Conservation (phyloP, 768 basidiomycete species). For the Kwoniella newhampshirensis region DNA sequence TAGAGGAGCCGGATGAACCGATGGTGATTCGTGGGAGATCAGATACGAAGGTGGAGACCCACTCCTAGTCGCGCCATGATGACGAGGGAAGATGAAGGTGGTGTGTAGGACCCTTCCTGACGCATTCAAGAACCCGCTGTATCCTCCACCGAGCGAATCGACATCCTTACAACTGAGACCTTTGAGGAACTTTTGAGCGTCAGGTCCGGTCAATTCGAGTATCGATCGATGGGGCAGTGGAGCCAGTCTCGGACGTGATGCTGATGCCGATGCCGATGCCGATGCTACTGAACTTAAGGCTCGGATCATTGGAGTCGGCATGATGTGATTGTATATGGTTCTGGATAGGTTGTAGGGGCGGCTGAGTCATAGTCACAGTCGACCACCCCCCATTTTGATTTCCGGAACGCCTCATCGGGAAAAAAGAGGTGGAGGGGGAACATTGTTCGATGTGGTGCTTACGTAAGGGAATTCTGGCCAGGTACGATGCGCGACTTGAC, state of each 20-base stretch:
- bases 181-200: slow-evolving; percentile 77
- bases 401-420: too few species aligned
- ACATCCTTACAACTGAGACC: slow-evolving; percentile 64
- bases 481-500: too few species aligned
- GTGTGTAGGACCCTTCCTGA: slow-evolving; percentile 83
- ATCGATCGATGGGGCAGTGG: slow-evolving; percentile 67
- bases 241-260: slow-evolving; percentile 52
- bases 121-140: slow-evolving; percentile 73
- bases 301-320: too few species aligned
- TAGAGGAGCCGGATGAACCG: slow-evolving; percentile 29
- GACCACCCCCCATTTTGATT: too few species aligned
- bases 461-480: too few species aligned
- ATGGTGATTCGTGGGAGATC: slow-evolving; percentile 55
- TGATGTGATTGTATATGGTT: too few species aligned
- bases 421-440: too few species aligned
- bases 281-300: too few species aligned
- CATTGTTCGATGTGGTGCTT: too few species aligned
- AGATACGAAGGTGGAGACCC: slow-evolving; percentile 59
- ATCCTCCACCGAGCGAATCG: slow-evolving; percentile 61
- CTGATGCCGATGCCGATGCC: neutral
- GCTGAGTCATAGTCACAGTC: too few species aligned
- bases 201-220: slow-evolving; percentile 74
- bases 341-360: too few species aligned
- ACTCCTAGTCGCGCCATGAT: neutral
- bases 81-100: slow-evolving; percentile 78